Conservation (phyloP, 371 early-diverging fungal genomes). For the Blastocladiella emersonii region DNA sequence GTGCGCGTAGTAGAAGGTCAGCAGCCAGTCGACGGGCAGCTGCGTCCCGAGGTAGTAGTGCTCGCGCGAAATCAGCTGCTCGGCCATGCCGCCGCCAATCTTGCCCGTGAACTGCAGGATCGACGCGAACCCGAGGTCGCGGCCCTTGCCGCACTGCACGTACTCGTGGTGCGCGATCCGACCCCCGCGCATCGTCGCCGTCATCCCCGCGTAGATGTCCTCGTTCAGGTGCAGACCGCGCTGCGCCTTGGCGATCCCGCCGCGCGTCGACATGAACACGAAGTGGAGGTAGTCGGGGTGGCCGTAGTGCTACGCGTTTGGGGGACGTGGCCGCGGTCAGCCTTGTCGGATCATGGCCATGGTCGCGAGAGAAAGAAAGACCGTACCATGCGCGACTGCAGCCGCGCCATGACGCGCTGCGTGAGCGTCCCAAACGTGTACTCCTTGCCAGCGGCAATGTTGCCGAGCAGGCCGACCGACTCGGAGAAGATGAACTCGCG, state of each 20-base stretch:
- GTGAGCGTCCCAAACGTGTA: conserved; percentile 78
- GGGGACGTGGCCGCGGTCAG: too few species aligned
- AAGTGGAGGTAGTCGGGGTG: conserved; percentile 86
- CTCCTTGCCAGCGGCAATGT: conserved; percentile 83
- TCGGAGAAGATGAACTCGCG: conserved; percentile 76
- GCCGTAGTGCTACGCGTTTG: conserved; percentile 52
- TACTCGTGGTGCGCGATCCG: conserved; percentile 84
- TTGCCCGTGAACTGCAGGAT: conserved; percentile 80
- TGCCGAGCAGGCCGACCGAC: conserved; percentile 37
- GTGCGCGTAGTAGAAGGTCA: conserved; percentile 80
- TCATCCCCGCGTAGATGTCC: conserved; percentile 88
- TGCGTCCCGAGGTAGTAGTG: conserved; percentile 75
- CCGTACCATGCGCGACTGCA: conserved; percentile 28
- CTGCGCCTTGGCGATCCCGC: conserved; percentile 72
- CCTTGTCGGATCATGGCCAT: too few species aligned
- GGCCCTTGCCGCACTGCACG: conserved; percentile 83
- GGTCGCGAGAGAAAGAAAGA: too few species aligned
- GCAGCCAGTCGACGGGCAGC: conserved; percentile 66
- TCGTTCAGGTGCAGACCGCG: conserved; percentile 84
- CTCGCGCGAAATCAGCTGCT: conserved; percentile 81
- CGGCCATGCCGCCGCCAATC: conserved; percentile 85
- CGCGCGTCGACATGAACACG: conserved; percentile 75
- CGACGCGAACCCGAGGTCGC: conserved; percentile 80
- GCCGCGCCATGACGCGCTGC: conserved; percentile 72
- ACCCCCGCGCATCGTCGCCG: conserved; percentile 69